Evolutionary conservation across 805 yeast species (phyloP).

Genomic region (Zygoascus flipseniorum): DNA sequence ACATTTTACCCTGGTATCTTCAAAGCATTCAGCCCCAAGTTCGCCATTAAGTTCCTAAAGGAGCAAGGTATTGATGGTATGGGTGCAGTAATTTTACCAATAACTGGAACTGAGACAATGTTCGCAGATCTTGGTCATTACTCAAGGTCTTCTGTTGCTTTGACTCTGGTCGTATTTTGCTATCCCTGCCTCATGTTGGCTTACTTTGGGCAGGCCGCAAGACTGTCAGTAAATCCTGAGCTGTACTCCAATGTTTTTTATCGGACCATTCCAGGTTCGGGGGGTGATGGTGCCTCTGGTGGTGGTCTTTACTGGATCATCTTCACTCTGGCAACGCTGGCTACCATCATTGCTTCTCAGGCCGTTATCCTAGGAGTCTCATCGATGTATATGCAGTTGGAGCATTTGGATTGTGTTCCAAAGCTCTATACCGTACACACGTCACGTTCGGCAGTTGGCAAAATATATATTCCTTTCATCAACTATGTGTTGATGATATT

Average conservation of each 20-base stretch:
- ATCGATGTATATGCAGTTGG: conserved; percentile 44
- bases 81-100: conserved; percentile 44
- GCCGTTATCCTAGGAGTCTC: conserved; percentile 51
- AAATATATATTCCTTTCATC: conserved; percentile 44
- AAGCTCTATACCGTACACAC: conserved; percentile 38
- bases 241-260: conserved; percentile 12
- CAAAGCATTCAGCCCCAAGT: conserved; percentile 42
- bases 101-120: conserved; percentile 58
- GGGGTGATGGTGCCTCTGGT: neutral
- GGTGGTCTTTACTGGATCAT: conserved; percentile 19
- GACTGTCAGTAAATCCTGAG: conserved; percentile 8
- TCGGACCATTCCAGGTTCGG: conserved; percentile 7
- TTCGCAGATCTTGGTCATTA: conserved; percentile 57
- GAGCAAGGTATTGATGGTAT: conserved; percentile 32
- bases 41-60: conserved; percentile 40
- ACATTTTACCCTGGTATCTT: conserved; percentile 36
- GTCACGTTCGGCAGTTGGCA: conserved; percentile 38
- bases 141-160: conserved; percentile 41
- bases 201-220: conserved; percentile 52
- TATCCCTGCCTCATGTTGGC: conserved; percentile 44
- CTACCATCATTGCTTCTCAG: conserved; percentile 53
- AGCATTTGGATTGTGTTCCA: conserved; percentile 48
- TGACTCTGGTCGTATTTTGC: conserved; percentile 39
- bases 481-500: conserved; percentile 45
- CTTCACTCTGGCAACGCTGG: conserved; percentile 44